These are phyloP conservation scores for Chrysoporthe austroafricana DNA, from an alignment of 2,329 filamentous ascomycete genomes.

Conservation along the genomic window DNA sequence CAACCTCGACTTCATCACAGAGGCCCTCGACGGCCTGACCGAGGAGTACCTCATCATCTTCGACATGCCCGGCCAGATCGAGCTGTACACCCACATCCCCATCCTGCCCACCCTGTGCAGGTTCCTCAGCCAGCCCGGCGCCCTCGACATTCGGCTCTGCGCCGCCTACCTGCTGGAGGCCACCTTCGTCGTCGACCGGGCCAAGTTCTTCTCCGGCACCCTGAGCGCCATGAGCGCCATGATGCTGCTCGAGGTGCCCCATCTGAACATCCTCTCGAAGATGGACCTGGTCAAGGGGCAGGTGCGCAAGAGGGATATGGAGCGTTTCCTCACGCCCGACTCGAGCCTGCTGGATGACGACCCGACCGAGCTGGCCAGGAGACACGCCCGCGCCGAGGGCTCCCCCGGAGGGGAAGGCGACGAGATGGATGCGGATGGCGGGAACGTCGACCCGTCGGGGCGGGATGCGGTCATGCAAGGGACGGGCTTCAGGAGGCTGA, in stretches of 20 bases:
- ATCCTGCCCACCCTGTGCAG: slow-evolving; percentile 84
- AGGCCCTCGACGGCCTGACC: slow-evolving; percentile 80
- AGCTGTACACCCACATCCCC: slow-evolving; percentile 96
- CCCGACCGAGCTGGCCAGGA: slow-evolving; percentile 56
- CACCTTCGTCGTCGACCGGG: slow-evolving; percentile 91
- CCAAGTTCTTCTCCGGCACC: slow-evolving; percentile 97
- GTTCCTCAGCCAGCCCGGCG: slow-evolving; percentile 77
- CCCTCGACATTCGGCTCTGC: slow-evolving; percentile 87
- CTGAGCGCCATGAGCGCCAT: slow-evolving; percentile 98
- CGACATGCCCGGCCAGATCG: slow-evolving; percentile 98
- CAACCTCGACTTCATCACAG: slow-evolving; percentile 89
- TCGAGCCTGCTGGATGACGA: slow-evolving; percentile 81
- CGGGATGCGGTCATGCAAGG: slow-evolving; percentile 77
- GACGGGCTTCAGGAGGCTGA: slow-evolving; percentile 78
- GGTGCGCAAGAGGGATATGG: slow-evolving; percentile 83
- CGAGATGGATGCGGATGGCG: slow-evolving; percentile 55
- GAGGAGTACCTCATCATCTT: slow-evolving; percentile 98
- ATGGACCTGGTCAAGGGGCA: slow-evolving; percentile 96
- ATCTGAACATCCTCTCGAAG: slow-evolving; percentile 95
- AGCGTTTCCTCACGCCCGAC: slow-evolving; percentile 88
- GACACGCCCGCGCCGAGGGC: slow-evolving; percentile 48
- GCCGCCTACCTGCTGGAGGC: slow-evolving; percentile 94
- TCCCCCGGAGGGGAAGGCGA: slow-evolving; percentile 55
- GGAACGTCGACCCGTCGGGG: slow-evolving; percentile 64
- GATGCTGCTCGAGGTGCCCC: slow-evolving; percentile 97